Percentiles rank a stretch among this genome's conserved stretches.
Evolutionary conservation across 108 stramenopile species (phyloP).

Genomic region (Heterococcus sp.): DNA sequence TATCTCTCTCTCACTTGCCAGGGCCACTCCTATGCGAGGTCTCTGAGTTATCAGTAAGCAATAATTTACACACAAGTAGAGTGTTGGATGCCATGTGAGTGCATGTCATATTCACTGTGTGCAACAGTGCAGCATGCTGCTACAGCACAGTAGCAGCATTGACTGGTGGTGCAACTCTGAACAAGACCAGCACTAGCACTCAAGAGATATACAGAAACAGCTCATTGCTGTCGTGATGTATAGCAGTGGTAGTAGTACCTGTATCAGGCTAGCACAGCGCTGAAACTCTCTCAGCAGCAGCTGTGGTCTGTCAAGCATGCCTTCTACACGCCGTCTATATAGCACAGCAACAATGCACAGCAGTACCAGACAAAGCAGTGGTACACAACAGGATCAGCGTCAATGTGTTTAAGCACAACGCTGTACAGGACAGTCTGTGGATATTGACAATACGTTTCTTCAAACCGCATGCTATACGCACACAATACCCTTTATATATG

Average conservation of each 20-base stretch:
- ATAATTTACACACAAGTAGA: no score
- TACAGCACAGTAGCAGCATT: neutral
- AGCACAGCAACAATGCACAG: no score
- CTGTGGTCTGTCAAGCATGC: conserved; percentile 40
- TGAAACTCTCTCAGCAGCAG: conserved; percentile 50
- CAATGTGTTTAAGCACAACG: no score
- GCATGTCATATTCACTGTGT: no score
- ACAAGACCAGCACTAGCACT: neutral
- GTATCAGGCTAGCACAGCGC: neutral
- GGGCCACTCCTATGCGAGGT: conserved; percentile 11
- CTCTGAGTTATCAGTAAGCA: no score
- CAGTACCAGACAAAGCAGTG: no score
- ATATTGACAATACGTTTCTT: no score
- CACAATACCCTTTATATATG: no score
- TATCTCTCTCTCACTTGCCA: conserved; percentile 47
- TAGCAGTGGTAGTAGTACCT: neutral
- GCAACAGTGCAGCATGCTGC: neutral
- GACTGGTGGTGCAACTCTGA: neutral
- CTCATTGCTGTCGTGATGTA: neutral
- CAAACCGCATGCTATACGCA: no score
- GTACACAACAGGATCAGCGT: no score
- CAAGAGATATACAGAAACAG: neutral
- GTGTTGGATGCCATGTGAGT: no score
- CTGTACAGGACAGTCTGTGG: no score
- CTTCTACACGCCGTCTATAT: conserved; percentile 10